Conservation (phyloP, 805 yeast species). For the Blastobotrys robertii region DNA sequence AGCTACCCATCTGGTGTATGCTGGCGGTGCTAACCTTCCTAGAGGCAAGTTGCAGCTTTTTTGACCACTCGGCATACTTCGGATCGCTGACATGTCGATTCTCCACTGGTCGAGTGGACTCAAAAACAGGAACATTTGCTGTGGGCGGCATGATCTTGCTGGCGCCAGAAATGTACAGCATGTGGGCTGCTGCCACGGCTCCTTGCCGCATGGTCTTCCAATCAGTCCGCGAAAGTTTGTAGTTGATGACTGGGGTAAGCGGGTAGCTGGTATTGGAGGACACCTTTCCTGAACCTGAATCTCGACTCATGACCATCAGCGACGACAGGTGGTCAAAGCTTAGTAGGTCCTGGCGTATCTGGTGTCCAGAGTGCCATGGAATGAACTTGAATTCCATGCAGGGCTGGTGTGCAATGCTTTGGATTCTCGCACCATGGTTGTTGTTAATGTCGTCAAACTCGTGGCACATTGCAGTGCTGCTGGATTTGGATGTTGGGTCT, state of each 20-base stretch:
- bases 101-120: slow-evolving; percentile 21
- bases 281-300: slow-evolving; percentile 35
- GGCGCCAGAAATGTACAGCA: slow-evolving; percentile 42
- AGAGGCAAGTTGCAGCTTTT: slow-evolving; percentile 9
- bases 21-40: slow-evolving; percentile 25
- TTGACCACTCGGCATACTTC: slow-evolving; percentile 31
- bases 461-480: slow-evolving; percentile 40
- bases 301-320: slow-evolving; percentile 39
- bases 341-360: slow-evolving; percentile 27
- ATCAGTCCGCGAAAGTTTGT: slow-evolving; percentile 34
- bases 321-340: slow-evolving; percentile 32
- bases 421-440: slow-evolving; percentile 44
- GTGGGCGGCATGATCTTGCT: slow-evolving; percentile 32
- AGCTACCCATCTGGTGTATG: slow-evolving; percentile 47
- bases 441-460: slow-evolving; percentile 44
- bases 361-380: slow-evolving; percentile 36
- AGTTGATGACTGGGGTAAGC: slow-evolving; percentile 30
- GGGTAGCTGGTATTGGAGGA: slow-evolving; percentile 29
- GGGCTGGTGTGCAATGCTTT: slow-evolving; percentile 40
- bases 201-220: slow-evolving; percentile 32
- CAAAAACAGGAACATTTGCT: slow-evolving; percentile 31
- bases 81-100: slow-evolving; percentile 33
- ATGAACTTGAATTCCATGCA: slow-evolving; percentile 28
- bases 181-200: slow-evolving; percentile 32
- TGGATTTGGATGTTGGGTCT: slow-evolving; percentile 34